Evolutionary conservation across 495 filamentous ascomycete species (phyloP), one percentile per base, ranked within the genome.

Genomic region (Aspergillus funiculosus): DNA sequence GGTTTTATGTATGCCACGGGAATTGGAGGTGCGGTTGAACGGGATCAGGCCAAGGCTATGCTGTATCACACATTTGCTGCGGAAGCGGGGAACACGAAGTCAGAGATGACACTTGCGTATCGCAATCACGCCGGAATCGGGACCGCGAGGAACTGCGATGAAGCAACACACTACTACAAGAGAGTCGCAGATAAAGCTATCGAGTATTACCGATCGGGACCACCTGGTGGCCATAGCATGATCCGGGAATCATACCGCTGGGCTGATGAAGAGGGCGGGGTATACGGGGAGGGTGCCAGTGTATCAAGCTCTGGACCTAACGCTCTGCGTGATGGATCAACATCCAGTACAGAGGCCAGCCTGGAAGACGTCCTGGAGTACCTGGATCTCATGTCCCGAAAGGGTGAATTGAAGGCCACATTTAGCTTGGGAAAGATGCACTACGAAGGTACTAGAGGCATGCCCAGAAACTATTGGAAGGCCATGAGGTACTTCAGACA

Each of bases 1-100:
- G 94, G 91, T 2, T 82, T 99, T 49, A 89, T 97, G 82, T 92
- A 97, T 65, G 88, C 88, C 28, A 97, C 94, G 7, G 92, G 94
- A 1, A 73, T 97, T 47, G 90, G 86, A 6, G 82, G 79, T 22
- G 81, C 79, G 1, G 89, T 96, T 17, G 78, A 89, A 64, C 78
- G 78, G 19, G 89, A 99, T 58, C 92, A 95, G 64, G 92, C 89
- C 14, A 89, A 88, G 63, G 87, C 92, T 6, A 72, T 97, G 46
- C 69, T 95, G 46, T 96, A 97, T 61, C 89, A 96, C 61, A 94
- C 89, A 6, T 95, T 95, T 60, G 90, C 92, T 1, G 94, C 94
- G 2, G 77, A 89, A 53, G 78, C 75, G 26, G 90, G 89, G 19
- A 80, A 94, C 56, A 87, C 83, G 13, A 77, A 79, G 43, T 88